These are phyloP conservation scores for Durusdinium trenchii DNA, from an alignment of 73 alveolate genomes.

Conservation along the genomic window DNA sequence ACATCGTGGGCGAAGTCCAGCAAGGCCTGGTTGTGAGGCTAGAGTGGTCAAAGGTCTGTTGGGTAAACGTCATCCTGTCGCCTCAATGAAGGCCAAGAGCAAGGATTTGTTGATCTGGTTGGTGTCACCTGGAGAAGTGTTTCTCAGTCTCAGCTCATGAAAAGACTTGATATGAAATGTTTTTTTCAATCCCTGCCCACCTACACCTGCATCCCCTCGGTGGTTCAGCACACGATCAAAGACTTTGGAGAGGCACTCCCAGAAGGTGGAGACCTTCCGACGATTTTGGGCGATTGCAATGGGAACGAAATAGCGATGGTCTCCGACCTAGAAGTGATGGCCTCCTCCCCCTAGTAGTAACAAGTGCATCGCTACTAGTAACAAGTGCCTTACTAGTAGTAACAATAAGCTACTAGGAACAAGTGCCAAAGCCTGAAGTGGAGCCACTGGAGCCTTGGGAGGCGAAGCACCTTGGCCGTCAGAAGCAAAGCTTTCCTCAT, in stretches of 20 bases:
- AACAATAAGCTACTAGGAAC: neutral
- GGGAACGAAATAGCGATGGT: neutral
- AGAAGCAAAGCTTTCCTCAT: neutral
- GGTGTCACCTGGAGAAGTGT: neutral
- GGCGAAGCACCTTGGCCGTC: conserved; percentile 47
- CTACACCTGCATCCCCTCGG: conserved; percentile 2
- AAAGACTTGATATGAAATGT: neutral
- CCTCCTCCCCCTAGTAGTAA: neutral
- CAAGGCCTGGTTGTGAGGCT: conserved; percentile 14
- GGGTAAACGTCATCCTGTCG: neutral
- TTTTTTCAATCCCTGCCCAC: neutral
- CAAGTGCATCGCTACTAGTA: neutral
- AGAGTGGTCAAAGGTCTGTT: neutral
- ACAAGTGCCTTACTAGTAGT: too few relatives aligned
- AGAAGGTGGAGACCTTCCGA: conserved; percentile 14
- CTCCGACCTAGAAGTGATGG: neutral
- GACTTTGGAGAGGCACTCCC: conserved; percentile 40
- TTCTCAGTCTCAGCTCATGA: neutral
- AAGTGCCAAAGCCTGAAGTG: neutral
- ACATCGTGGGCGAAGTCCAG: conserved; percentile 46
- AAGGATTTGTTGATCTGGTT: conserved; percentile 41
- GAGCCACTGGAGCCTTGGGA: conserved; percentile 18
- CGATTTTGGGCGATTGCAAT: neutral
- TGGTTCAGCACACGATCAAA: conserved; percentile 66
- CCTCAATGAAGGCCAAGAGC: conserved; percentile 51